Conservation (phyloP, 2,329 filamentous ascomycete genomes). For the Aspergillus sp. region DNA sequence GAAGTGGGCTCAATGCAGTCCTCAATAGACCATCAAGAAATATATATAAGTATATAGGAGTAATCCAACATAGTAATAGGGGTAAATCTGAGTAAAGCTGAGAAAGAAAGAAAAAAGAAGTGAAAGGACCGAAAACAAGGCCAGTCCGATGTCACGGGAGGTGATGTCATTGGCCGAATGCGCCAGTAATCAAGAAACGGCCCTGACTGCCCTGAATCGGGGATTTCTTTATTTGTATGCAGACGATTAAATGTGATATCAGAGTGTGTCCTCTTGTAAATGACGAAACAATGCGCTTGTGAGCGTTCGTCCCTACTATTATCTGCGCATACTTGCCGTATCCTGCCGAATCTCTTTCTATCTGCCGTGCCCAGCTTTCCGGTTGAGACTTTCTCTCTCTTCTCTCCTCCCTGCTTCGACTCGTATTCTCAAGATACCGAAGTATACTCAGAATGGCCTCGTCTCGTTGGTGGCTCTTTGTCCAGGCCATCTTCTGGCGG, state of each 20-base stretch:
- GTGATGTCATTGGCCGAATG: no score
- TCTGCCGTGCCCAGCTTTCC: no score
- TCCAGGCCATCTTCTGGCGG: conserved; percentile 61
- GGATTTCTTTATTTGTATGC: no score
- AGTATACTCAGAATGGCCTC: conserved; percentile 12
- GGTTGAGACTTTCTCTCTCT: not conserved
- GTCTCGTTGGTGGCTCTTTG: conserved; percentile 53
- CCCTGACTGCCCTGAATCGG: no score
- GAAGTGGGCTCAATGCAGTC: not conserved
- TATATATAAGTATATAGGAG: not conserved
- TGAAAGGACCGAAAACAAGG: not conserved
- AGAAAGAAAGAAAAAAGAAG: not conserved
- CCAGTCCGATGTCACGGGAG: no score
- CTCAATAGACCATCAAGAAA: not conserved
- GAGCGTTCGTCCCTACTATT: no score
- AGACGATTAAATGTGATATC: no score
- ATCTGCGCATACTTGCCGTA: no score
- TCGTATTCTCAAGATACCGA: conserved; percentile 4
- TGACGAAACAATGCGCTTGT: no score
- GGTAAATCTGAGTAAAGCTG: not conserved
- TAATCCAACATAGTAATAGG: not conserved
- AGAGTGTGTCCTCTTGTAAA: no score
- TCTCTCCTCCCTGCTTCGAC: conserved; percentile 1
- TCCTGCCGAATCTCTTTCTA: no score
- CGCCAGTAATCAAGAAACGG: no score